These are phyloP conservation scores for Phytophthora agathidicida DNA, from an alignment of 352 stramenopile genomes.

Conservation along the genomic window DNA sequence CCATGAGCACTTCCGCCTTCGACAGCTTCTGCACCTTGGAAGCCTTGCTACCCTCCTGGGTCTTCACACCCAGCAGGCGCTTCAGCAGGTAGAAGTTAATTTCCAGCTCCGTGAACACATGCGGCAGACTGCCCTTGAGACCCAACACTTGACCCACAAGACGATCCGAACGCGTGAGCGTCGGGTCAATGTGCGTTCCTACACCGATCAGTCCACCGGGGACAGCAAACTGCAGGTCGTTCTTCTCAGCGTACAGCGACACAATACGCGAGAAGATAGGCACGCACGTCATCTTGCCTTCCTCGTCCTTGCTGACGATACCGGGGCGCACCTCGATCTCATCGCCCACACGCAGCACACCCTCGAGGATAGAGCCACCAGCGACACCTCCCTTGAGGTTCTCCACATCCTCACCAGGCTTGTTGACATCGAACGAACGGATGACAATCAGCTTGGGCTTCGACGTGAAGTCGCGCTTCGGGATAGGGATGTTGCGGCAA, in stretches of 20 bases:
- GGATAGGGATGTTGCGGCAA: constrained; percentile 98
- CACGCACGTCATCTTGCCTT: constrained; percentile 95
- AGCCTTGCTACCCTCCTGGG: constrained; percentile 98
- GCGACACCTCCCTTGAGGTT: constrained; percentile 95
- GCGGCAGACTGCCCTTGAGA: constrained; percentile 96
- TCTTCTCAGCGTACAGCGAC: constrained; percentile 99
- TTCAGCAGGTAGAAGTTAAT: constrained; percentile 99
- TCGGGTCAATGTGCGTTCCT: constrained; percentile 99
- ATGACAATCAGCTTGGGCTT: constrained; percentile 99
- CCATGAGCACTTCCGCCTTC: constrained; percentile 99
- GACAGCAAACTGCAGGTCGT: constrained; percentile 99
- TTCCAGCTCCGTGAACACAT: constrained; percentile 99
- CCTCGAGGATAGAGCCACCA: constrained; percentile 95
- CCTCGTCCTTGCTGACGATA: constrained; percentile 98
- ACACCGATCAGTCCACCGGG: constrained; percentile 99
- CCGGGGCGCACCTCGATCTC: constrained; percentile 99
- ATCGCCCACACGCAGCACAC: constrained; percentile 97
- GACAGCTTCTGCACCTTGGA: constrained; percentile 99
- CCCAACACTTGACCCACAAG: constrained; percentile 99
- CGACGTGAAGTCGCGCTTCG: constrained; percentile 98
- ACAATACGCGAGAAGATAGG: constrained; percentile 95
- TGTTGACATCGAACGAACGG: constrained; percentile 99
- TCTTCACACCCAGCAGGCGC: constrained; percentile 99
- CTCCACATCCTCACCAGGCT: constrained; percentile 98
- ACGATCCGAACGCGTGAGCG: constrained; percentile 98